A percentile compares a stretch with the other conserved stretches of the same genome.
phyloP scores from a whole-genome alignment of 2,329 filamentous ascomycete genomes.

The Chalara sp. region DNA sequence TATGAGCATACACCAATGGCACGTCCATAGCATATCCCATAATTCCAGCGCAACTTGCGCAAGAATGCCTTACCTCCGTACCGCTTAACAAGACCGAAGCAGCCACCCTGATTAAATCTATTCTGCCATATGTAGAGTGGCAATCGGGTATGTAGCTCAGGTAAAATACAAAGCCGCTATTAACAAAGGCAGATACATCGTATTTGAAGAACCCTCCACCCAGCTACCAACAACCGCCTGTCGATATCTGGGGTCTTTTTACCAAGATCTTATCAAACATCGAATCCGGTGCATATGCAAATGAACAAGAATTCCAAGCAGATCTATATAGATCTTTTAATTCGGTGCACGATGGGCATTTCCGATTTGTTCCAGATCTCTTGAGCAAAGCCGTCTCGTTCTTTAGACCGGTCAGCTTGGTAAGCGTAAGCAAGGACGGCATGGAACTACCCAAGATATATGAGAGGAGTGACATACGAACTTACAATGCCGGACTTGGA shows the following conservation, averaged over 20 bases:
- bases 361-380: constrained; percentile 45
- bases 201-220: constrained; percentile 43
- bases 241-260: constrained; percentile 29
- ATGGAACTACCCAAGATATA: constrained; percentile 37
- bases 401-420: constrained; percentile 40
- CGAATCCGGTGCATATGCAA: constrained; percentile 9
- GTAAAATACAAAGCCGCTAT: neutral
- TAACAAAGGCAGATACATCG: constrained; percentile 7
- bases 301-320: constrained; percentile 47
- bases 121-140: constrained; percentile 21
- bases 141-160: constrained; percentile 11
- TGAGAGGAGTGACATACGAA: neutral
- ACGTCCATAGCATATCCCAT: neutral
- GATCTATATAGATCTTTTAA: constrained; percentile 46
- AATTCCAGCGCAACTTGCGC: constrained; percentile 8
- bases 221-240: constrained; percentile 38
- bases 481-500: too few relatives aligned
- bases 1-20: constrained; percentile 8
- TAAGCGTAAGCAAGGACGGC: constrained; percentile 55
- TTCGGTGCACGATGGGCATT: constrained; percentile 58
- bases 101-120: constrained; percentile 14
- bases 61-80: constrained; percentile 21
- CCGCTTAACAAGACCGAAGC: constrained; percentile 16
- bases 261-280: constrained; percentile 26
- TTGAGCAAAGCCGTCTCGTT: constrained; percentile 43